Percentiles rank a stretch among this genome's conserved stretches.
Evolutionary conservation across 2,329 filamentous ascomycete genomes (phyloP).

Genomic region (Fusarium annulatum): DNA sequence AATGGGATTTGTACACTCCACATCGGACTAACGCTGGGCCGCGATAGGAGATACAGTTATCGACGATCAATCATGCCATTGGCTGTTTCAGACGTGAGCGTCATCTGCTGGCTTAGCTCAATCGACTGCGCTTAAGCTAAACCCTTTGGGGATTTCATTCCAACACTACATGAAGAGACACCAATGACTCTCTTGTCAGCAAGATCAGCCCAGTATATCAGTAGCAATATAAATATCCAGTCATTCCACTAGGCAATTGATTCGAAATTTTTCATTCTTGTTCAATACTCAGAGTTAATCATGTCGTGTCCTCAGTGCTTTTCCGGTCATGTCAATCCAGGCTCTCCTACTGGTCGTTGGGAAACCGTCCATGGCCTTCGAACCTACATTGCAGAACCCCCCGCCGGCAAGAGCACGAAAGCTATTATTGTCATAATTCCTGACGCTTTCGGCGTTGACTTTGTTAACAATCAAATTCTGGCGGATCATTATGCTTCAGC

Average conservation of each 20-base stretch:
- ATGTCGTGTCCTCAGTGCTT: conserved; percentile 59
- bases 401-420: conserved; percentile 47
- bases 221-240: background rate
- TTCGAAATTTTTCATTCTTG: rapidly evolving
- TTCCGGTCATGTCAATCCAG: conserved; percentile 58
- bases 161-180: rapidly evolving
- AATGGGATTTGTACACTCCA: background rate
- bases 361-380: conserved; percentile 60
- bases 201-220: background rate
- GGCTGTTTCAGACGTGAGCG: background rate
- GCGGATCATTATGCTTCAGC: conserved; percentile 66
- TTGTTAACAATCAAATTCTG: conserved; percentile 63
- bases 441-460: conserved; percentile 66
- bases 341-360: conserved; percentile 57
- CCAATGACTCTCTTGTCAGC: background rate
- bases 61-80: background rate
- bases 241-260: no score
- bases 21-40: background rate
- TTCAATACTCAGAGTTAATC: background rate
- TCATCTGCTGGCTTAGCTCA: background rate
- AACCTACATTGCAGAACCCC: conserved; percentile 58
- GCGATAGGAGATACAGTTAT: background rate
- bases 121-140: background rate
- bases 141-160: background rate
- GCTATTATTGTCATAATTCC: conserved; percentile 65